Evolutionary conservation across 2,329 filamentous ascomycete species (phyloP).

Genomic region (Phialophora chinensis): DNA sequence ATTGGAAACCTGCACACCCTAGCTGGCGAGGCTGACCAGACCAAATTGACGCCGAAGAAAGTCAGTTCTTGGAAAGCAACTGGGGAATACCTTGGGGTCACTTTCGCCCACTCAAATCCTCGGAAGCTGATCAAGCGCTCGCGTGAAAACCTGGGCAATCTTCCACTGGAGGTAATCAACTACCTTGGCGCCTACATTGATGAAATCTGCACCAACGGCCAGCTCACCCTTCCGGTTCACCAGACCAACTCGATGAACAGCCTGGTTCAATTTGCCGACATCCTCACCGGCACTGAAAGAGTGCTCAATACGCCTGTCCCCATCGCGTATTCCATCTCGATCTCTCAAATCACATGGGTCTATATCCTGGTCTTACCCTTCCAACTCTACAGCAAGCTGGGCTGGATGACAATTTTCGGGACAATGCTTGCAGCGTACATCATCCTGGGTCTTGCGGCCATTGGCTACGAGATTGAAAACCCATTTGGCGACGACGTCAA

Average conservation of each 20-base stretch:
- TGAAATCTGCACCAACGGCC: conserved; percentile 56
- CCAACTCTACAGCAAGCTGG: conserved; percentile 70
- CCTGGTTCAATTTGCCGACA: conserved; percentile 71
- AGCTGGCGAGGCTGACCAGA: conserved; percentile 63
- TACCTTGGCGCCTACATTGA: conserved; percentile 73
- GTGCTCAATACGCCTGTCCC: conserved; percentile 83
- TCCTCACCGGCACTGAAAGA: conserved; percentile 73
- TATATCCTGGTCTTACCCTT: conserved; percentile 83
- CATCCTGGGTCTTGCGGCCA: conserved; percentile 76
- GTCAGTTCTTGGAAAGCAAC: conserved; percentile 66
- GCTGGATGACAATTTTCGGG: conserved; percentile 79
- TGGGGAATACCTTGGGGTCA: conserved; percentile 76
- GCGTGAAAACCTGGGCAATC: conserved; percentile 74
- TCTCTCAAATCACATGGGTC: conserved; percentile 84
- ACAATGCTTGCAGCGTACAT: conserved; percentile 77
- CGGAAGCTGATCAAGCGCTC: conserved; percentile 77
- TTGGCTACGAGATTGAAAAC: conserved; percentile 83
- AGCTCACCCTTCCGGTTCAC: conserved; percentile 46
- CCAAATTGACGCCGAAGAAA: conserved; percentile 45
- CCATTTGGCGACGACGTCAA: conserved; percentile 85
- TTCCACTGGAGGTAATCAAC: conserved; percentile 80
- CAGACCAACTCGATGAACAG: conserved; percentile 58
- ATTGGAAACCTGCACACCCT: conserved; percentile 77
- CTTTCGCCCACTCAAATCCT: conserved; percentile 78
- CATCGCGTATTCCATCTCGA: conserved; percentile 81